These are phyloP conservation scores for Syncephalastrum monosporum DNA, from an alignment of 371 early-diverging fungal species.

Conservation along the genomic window DNA sequence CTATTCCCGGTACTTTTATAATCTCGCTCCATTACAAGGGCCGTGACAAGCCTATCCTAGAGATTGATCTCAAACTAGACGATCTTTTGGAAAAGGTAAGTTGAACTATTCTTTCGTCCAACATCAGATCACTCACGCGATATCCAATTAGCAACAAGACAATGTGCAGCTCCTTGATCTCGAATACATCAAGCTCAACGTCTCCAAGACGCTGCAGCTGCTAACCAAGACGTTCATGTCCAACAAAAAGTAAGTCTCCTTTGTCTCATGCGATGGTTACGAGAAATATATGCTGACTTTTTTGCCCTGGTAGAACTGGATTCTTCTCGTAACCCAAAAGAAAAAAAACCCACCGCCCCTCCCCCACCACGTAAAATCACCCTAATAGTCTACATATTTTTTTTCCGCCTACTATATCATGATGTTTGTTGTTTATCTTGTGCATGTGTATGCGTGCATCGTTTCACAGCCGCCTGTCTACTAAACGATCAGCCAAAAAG, in stretches of 20 bases:
- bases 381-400: no score
- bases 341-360: slow-evolving; percentile 6
- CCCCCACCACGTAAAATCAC: no score
- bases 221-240: slow-evolving; percentile 43
- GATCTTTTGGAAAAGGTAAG: slow-evolving; percentile 86
- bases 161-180: slow-evolving; percentile 82
- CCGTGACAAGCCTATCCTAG: slow-evolving; percentile 90
- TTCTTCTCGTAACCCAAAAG: slow-evolving; percentile 24
- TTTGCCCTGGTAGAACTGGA: slow-evolving; percentile 19
- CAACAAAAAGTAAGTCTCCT: slow-evolving; percentile 46
- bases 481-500: no score
- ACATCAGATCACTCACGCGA: background rate
- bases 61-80: slow-evolving; percentile 93
- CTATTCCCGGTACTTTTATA: slow-evolving; percentile 83
- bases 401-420: no score
- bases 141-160: slow-evolving; percentile 74
- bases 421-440: no score
- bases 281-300: background rate
- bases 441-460: no score
- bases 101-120: background rate
- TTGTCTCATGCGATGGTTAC: background rate
- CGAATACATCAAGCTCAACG: slow-evolving; percentile 89
- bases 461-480: no score
- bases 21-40: slow-evolving; percentile 83
- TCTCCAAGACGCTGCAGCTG: slow-evolving; percentile 36